These are phyloP conservation scores for Musa schizocarpa DNA, from an alignment of 176 grass and related monocot genomes.

Conservation along the genomic window DNA sequence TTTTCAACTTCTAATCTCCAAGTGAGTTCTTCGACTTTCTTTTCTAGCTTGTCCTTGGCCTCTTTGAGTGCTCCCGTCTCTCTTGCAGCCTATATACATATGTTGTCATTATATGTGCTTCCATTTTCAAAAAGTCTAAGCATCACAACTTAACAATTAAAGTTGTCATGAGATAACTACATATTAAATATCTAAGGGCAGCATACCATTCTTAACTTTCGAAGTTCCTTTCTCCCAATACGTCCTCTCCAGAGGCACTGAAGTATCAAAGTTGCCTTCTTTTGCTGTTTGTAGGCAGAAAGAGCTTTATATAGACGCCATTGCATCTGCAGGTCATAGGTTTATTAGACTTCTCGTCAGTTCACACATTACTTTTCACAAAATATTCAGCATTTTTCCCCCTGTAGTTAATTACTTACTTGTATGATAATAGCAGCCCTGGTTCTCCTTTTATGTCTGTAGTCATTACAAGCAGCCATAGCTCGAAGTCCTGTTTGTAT, in stretches of 20 bases:
- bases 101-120: background rate
- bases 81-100: constrained; percentile 70
- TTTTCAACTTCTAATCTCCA: constrained; percentile 86
- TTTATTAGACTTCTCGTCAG: background rate
- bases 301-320: constrained; percentile 74
- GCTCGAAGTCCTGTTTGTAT: constrained; percentile 72
- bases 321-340: constrained; percentile 47
- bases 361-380: too few species aligned
- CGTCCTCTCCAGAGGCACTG: constrained; percentile 86
- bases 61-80: constrained; percentile 84
- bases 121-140: background rate
- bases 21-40: constrained; percentile 85
- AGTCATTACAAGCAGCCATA: constrained; percentile 72
- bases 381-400: background rate
- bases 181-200: background rate
- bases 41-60: constrained; percentile 93
- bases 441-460: constrained; percentile 50
- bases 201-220: constrained; percentile 69
- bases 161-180: background rate
- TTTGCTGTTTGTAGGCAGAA: constrained; percentile 57
- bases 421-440: constrained; percentile 69
- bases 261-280: constrained; percentile 56
- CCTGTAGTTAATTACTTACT: constrained; percentile 20
- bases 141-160: background rate
- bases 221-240: constrained; percentile 85